These are phyloP conservation scores for Aspergillus sp. DNA, from an alignment of 2,329 filamentous ascomycete genomes.

Conservation along the genomic window DNA sequence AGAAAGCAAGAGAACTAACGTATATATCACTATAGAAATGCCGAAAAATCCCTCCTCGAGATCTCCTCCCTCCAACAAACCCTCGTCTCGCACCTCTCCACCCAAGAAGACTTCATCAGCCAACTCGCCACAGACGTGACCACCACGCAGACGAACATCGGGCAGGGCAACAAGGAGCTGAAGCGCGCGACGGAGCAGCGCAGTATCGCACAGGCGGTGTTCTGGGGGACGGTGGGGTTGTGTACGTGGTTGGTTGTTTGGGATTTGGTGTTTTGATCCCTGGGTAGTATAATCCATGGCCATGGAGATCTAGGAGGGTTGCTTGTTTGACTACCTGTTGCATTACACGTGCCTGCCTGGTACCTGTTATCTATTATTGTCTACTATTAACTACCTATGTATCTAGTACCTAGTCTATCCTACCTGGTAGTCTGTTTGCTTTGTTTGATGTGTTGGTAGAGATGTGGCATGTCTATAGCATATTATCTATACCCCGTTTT, in stretches of 20 bases:
- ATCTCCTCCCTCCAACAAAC: conserved; percentile 90
- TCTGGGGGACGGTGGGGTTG: conserved; percentile 74
- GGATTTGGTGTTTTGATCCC: conserved; percentile 63
- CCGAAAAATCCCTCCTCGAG: conserved; percentile 86
- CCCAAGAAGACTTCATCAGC: conserved; percentile 85
- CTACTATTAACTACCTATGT: too few species aligned
- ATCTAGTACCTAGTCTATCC: too few species aligned
- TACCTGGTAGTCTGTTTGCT: too few species aligned
- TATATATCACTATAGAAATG: conserved; percentile 57
- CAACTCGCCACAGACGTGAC: conserved; percentile 82
- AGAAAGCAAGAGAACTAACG: conserved; percentile 3
- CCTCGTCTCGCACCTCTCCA: conserved; percentile 79
- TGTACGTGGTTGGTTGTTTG: conserved; percentile 73
- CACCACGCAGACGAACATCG: conserved; percentile 80
- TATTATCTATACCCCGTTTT: too few species aligned
- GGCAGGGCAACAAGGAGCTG: conserved; percentile 84
- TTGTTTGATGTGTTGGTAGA: too few species aligned
- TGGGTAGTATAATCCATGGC: too few species aligned
- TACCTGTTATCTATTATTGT: too few species aligned
- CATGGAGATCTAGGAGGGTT: too few species aligned
- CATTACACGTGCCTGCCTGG: too few species aligned
- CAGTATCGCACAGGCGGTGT: conserved; percentile 74
- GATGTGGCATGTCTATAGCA: too few species aligned
- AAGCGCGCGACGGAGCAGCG: conserved; percentile 74
- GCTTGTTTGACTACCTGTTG: too few species aligned